phyloP scores from a whole-genome alignment of 805 yeast genomes.

The Torulaspora delbrueckii region DNA sequence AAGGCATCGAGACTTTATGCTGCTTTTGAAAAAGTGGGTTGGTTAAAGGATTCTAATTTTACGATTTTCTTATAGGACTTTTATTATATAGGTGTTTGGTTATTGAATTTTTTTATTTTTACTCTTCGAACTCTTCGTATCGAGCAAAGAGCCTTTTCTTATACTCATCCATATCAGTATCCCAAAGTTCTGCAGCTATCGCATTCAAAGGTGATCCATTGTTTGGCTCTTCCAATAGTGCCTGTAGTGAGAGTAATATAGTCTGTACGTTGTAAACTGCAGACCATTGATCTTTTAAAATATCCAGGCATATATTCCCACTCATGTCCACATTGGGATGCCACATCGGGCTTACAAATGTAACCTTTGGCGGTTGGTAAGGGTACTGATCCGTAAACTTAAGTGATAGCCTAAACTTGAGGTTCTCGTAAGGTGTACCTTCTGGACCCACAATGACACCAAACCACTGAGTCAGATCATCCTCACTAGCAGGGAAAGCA shows the following conservation, averaged over 20 bases:
- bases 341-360: slow-evolving; percentile 56
- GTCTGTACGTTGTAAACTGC: slow-evolving; percentile 60
- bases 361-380: slow-evolving; percentile 51
- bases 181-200: slow-evolving; percentile 55
- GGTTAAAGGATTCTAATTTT: slow-evolving; percentile 78
- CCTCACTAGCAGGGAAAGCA: slow-evolving; percentile 51
- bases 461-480: slow-evolving; percentile 51
- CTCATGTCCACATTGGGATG: slow-evolving; percentile 62
- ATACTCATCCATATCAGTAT: slow-evolving; percentile 39
- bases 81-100: not conserved
- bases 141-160: slow-evolving; percentile 18
- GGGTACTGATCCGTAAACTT: slow-evolving; percentile 55
- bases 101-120: not conserved
- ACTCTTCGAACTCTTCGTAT: slow-evolving; percentile 18
- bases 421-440: slow-evolving; percentile 53
- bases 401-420: slow-evolving; percentile 47
- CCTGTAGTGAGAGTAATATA: slow-evolving; percentile 52
- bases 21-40: slow-evolving; percentile 86
- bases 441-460: slow-evolving; percentile 55
- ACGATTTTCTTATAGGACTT: slow-evolving; percentile 37
- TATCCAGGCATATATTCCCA: slow-evolving; percentile 63
- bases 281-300: slow-evolving; percentile 61
- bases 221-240: slow-evolving; percentile 60
- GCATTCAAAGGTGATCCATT: slow-evolving; percentile 51
- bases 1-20: slow-evolving; percentile 89